A percentile compares a stretch with the other conserved stretches of the same genome.
Evolutionary conservation across 257 asterid genomes (phyloP).

Genomic region (Prunella vulgaris): DNA sequence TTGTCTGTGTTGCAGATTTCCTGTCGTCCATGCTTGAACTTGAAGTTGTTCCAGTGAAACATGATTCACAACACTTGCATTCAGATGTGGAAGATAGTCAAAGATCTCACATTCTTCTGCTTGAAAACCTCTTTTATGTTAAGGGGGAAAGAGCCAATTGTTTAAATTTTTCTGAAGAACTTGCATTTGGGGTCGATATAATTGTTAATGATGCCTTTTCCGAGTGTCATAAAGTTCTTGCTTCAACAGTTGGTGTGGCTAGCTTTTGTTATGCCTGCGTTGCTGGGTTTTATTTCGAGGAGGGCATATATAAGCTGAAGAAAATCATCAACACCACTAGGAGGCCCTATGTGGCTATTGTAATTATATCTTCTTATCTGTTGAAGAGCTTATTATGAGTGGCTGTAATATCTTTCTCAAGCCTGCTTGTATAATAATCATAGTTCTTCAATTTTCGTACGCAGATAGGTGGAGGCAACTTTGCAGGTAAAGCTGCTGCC

Average conservation of each 20-base stretch:
- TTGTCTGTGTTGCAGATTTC: constrained; percentile 44
- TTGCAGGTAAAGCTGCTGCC: constrained; percentile 65
- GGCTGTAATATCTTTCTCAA: neutral
- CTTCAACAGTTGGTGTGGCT: constrained; percentile 86
- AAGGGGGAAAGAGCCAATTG: constrained; percentile 78
- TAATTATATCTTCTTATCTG: constrained; percentile 37
- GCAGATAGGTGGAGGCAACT: constrained; percentile 86
- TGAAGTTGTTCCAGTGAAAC: constrained; percentile 56
- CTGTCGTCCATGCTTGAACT: constrained; percentile 59
- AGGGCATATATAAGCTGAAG: constrained; percentile 54
- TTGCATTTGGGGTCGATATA: constrained; percentile 69
- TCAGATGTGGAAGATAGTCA: constrained; percentile 29
- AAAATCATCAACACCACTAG: constrained; percentile 40
- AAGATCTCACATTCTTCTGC: constrained; percentile 42
- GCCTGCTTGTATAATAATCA: constrained; percentile 5
- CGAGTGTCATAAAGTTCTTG: constrained; percentile 73
- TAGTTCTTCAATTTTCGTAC: constrained; percentile 15
- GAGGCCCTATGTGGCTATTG: constrained; percentile 73
- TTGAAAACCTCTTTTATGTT: constrained; percentile 57
- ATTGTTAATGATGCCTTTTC: constrained; percentile 83
- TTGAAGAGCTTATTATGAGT: constrained; percentile 3
- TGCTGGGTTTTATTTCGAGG: constrained; percentile 84
- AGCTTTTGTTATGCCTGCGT: constrained; percentile 58
- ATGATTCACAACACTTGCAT: constrained; percentile 27
- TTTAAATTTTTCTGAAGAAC: constrained; percentile 54